Percentiles rank a stretch among this genome's conserved stretches.
phyloP scores from a whole-genome alignment of 2,329 filamentous ascomycete genomes.

The Myriangium duriaei region DNA sequence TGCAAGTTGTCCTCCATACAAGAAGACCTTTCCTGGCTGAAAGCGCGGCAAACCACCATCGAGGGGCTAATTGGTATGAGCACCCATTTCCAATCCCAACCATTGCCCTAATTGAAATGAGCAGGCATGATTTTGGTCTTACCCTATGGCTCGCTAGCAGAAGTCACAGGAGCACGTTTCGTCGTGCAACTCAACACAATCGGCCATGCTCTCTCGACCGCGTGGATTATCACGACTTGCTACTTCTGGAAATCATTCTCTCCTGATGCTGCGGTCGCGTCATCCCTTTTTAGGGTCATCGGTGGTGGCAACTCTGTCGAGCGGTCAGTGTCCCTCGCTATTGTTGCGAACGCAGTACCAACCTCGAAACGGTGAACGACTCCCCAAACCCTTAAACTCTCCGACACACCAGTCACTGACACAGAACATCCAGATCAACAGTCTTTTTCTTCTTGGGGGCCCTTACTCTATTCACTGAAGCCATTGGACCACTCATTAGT shows the following conservation, averaged over 20 bases:
- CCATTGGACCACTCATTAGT: slow-evolving; percentile 4
- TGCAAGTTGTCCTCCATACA: neutral
- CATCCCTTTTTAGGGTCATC: slow-evolving; percentile 4
- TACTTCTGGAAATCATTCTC: too few species aligned
- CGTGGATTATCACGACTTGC: slow-evolving; percentile 5
- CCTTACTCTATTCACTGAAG: slow-evolving; percentile 3
- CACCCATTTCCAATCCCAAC: neutral
- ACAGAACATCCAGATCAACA: neutral
- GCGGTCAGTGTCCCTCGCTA: slow-evolving; percentile 3
- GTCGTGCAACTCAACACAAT: slow-evolving; percentile 2
- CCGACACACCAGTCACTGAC: too few species aligned
- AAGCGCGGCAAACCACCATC: neutral
- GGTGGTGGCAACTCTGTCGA: slow-evolving; percentile 1
- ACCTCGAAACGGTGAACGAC: neutral
- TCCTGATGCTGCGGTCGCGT: too few species aligned
- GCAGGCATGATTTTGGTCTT: slow-evolving; percentile 4
- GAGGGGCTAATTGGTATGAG: neutral
- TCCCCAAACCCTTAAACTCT: too few species aligned
- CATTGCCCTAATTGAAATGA: neutral
- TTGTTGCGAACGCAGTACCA: slow-evolving; percentile 4
- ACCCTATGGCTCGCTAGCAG: slow-evolving; percentile 2
- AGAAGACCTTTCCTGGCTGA: neutral
- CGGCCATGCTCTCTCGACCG: slow-evolving; percentile 5
- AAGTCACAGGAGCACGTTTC: slow-evolving; percentile 3
- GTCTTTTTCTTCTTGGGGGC: slow-evolving; percentile 5